Evolutionary conservation across 441 rosid genomes (phyloP).

Genomic region (Euphorbia celastroides): DNA sequence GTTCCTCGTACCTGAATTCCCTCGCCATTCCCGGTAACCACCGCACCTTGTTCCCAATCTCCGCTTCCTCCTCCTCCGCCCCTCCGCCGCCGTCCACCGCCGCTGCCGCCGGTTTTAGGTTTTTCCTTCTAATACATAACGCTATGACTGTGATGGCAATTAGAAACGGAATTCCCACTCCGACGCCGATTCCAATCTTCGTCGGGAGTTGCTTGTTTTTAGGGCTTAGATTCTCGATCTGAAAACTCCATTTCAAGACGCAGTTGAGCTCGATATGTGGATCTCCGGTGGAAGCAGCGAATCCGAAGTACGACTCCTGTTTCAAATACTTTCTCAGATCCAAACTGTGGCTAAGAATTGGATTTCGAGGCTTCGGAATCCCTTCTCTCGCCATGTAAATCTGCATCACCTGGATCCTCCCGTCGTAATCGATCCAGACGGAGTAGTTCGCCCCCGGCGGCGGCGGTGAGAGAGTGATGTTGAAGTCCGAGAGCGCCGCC

Average conservation of each 20-base stretch:
- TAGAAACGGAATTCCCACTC: conserved; percentile 4
- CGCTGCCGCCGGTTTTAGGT: background rate
- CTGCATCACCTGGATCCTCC: conserved; percentile 23
- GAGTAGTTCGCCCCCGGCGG: conserved; percentile 16
- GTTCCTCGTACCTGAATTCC: conserved; percentile 40
- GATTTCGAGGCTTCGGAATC: conserved; percentile 17
- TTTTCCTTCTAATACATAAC: background rate
- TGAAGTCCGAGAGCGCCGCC: conserved; percentile 23
- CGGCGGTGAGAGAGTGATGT: conserved; percentile 28
- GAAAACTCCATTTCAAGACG: conserved; percentile 38
- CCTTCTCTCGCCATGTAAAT: conserved; percentile 38
- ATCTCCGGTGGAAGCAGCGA: conserved; percentile 50
- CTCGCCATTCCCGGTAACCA: conserved; percentile 50
- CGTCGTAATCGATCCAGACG: conserved; percentile 42
- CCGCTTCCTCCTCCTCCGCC: conserved; percentile 15
- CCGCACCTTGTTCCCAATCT: conserved; percentile 25
- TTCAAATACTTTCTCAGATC: conserved; percentile 26
- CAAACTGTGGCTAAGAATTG: conserved; percentile 24
- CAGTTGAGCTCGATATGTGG: conserved; percentile 41
- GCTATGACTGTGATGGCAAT: background rate
- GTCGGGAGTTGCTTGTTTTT: conserved; percentile 6
- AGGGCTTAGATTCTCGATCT: conserved; percentile 24
- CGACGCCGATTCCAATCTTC: conserved; percentile 26
- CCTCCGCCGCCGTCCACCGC: background rate
- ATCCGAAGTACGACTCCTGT: conserved; percentile 44